Evolutionary conservation across 805 yeast species (phyloP).

Genomic region (Cyberlindnera misumaiensis): DNA sequence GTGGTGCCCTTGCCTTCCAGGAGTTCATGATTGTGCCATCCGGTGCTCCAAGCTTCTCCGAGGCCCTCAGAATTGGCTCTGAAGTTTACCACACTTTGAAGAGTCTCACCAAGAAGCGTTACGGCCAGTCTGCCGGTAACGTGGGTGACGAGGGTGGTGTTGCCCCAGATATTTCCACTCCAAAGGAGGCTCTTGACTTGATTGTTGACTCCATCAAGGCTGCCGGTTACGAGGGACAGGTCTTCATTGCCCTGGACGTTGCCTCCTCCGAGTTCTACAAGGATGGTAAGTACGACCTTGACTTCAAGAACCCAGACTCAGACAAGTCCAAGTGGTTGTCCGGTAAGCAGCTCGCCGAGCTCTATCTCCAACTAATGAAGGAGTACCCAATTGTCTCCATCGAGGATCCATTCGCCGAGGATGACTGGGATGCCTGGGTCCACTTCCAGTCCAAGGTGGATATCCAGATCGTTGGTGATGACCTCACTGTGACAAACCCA

Average conservation of each 20-base stretch:
- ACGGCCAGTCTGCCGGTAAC: constrained; percentile 98
- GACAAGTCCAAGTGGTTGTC: constrained; percentile 87
- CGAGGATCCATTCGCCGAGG: constrained; percentile 99
- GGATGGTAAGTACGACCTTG: constrained; percentile 95
- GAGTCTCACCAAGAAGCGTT: constrained; percentile 84
- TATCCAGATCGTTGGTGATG: constrained; percentile 95
- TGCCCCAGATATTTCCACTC: constrained; percentile 94
- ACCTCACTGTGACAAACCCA: constrained; percentile 98
- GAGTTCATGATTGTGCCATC: constrained; percentile 99
- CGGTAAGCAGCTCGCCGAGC: constrained; percentile 78
- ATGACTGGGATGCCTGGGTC: constrained; percentile 98
- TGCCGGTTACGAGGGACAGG: constrained; percentile 94
- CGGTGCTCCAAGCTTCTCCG: constrained; percentile 84
- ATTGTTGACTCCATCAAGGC: constrained; percentile 80
- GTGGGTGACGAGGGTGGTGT: constrained; percentile 99
- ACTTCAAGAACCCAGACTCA: constrained; percentile 95
- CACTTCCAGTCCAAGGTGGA: constrained; percentile 72
- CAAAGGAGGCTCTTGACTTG: constrained; percentile 96
- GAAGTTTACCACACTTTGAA: constrained; percentile 98
- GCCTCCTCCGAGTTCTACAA: constrained; percentile 98
- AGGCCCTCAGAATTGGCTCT: constrained; percentile 93
- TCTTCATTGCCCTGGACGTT: constrained; percentile 89
- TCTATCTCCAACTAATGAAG: constrained; percentile 72
- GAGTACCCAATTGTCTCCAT: constrained; percentile 97
- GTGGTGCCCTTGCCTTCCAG: constrained; percentile 98